Conservation (phyloP, 768 basidiomycete genomes). For the Pleurotus pulmonarius region DNA sequence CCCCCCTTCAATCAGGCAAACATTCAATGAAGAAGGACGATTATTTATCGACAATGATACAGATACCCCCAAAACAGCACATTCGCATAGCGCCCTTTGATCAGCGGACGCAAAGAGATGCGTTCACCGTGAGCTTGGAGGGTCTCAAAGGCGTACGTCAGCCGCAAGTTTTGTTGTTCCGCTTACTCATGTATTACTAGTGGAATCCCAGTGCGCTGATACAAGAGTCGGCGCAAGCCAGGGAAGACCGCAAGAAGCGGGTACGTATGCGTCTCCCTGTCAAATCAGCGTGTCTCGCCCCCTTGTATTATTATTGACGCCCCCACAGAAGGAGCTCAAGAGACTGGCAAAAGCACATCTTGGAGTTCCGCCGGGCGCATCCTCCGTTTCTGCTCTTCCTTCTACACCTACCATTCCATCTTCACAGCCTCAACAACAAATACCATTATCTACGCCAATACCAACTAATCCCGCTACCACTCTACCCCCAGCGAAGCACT, state of each 20-base stretch:
- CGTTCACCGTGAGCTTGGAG: constrained; percentile 69
- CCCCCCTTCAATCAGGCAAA: constrained; percentile 45
- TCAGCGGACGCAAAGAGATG: constrained; percentile 61
- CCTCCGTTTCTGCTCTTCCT: constrained; percentile 20
- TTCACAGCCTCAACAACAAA: constrained; percentile 17
- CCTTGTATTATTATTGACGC: constrained; percentile 5
- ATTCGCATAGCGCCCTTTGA: constrained; percentile 63
- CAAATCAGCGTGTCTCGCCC: constrained; percentile 1
- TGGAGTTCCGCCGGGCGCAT: constrained; percentile 21
- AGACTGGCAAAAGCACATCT: constrained; percentile 52
- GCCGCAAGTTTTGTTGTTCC: not conserved
- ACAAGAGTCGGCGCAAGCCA: constrained; percentile 67
- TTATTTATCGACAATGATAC: constrained; percentile 62
- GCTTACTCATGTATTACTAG: constrained; percentile 27
- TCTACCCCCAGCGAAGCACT: constrained; percentile 18
- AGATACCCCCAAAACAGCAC: constrained; percentile 68
- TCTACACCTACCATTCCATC: constrained; percentile 22
- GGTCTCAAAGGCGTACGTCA: constrained; percentile 66
- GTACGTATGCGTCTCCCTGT: constrained; percentile 35
- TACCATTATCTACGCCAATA: constrained; percentile 28
- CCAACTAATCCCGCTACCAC: constrained; percentile 18
- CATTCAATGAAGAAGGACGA: constrained; percentile 81
- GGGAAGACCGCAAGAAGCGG: constrained; percentile 75
- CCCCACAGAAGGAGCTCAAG: constrained; percentile 65
- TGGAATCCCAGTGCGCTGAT: constrained; percentile 66